Evolutionary conservation across 192 early-diverging fungal species (phyloP), one percentile per base, ranked within the genome.

Genomic region (Coemansia sp.): DNA sequence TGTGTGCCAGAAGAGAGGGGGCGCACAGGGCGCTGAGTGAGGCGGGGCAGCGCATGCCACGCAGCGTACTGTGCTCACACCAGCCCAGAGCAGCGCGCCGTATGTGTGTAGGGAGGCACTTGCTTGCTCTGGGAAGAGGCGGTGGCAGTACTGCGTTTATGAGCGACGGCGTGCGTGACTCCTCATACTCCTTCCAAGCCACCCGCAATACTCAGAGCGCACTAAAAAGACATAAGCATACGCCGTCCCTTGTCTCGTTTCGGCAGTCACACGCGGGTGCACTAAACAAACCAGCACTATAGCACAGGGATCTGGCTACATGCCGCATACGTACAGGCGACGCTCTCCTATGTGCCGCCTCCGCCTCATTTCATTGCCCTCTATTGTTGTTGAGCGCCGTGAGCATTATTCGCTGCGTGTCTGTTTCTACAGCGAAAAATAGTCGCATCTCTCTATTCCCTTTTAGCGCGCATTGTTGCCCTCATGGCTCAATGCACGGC

Each of bases 211-310:
- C 33, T 56, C 53, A 56, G 23, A 56, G 33, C n/a, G 28, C 33
- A 18, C 53, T 34, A 31, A 8, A 18, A 5, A 31, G 9, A 28
- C 4, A 34, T 16, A 56, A 14, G 23, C 33, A 13, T 24, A 23
- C 10, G 45, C 10, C 10, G 45, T 51, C 48, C 48, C 48, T 51
- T 23, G 24, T 24, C 48, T 51, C 31, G 53, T 9, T 18, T 34
- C 16, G 53, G 53, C 53, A 56, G 53, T 56, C 53, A 56, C 53
- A 56, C 53, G 53, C 53, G 48, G 48, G 48, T 26, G 24, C 23
- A 26, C 9, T 51, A 26, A 26, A 26, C 48, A 56, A 31, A 24
- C 51, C 51, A 56, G 53, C 53, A 56, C 53, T 56, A 56, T 56
- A 56, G 31, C 53, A 56, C 48, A 51, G 48, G 53, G 53, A 28